phyloP scores from a whole-genome alignment of 257 asterid genomes.

The Prunella vulgaris region DNA sequence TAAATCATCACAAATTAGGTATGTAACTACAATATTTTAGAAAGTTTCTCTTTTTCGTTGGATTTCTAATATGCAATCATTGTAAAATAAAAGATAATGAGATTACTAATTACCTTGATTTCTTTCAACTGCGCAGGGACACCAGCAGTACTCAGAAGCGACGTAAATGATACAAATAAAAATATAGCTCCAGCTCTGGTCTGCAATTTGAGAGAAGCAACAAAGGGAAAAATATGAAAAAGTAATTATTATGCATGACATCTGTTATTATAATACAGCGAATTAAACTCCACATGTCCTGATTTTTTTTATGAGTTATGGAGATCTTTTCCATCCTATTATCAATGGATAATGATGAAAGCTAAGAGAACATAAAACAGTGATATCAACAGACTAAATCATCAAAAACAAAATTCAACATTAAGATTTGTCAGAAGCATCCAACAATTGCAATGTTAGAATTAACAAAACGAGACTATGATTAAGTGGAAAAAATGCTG shows the following conservation, averaged over 20 bases:
- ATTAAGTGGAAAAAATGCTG: not conserved
- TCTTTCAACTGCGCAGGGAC: constrained; percentile 89
- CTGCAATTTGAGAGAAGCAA: constrained; percentile 42
- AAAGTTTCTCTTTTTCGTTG: not conserved
- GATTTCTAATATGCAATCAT: not conserved
- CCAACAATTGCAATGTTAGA: not conserved
- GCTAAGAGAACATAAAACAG: not conserved
- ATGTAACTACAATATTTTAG: not conserved
- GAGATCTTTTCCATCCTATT: not conserved
- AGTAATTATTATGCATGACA: not conserved
- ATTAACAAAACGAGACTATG: not conserved
- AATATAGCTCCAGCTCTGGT: constrained; percentile 85
- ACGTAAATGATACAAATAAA: constrained; percentile 72
- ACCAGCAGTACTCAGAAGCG: constrained; percentile 85
- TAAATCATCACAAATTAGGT: not conserved
- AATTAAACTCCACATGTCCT: not conserved
- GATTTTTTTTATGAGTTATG: too few species aligned
- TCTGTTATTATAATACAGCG: not conserved
- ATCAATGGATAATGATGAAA: too few species aligned
- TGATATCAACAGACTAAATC: not conserved
- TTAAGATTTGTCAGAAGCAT: not conserved
- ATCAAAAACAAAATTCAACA: too few species aligned
- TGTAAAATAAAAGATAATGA: not conserved
- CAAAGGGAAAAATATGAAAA: not conserved
- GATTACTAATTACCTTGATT: constrained; percentile 54